Base-by-base conservation (phyloP, 2,329 filamentous ascomycete species). In the Sporothrix brunneoviolacea region DNA sequence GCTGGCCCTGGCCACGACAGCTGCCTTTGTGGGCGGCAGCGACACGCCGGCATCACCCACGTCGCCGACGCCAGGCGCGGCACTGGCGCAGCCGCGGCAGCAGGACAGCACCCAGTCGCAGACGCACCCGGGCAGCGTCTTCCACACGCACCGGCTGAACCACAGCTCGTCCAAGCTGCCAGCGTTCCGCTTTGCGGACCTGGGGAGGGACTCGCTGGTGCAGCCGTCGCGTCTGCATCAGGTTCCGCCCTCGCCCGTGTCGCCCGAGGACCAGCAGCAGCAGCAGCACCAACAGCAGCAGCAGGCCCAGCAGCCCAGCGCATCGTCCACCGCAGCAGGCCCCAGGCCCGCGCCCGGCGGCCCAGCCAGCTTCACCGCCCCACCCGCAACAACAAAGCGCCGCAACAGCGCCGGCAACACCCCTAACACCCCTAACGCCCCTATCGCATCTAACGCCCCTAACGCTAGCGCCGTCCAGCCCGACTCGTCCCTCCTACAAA, bases 121-220 rank as follows among this genome's bases (percentile, higher is more conserved):
- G 45, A 51, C 55, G 41, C 53, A 44, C n/a, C n/a, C n/a, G n/a
- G n/a, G n/a, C 53, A 61, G 49, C 53, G 59, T 56, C 39, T 54
- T 68, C 48, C 73, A 79, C 58, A 62, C 65, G 39, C 76, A 79
- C 62, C 74, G 76, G 49, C 73, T 75, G 56, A 74, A 62, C 60
- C 71, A 79, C 62, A 78, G 70, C 59, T 72, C 75, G 35, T 79
- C 76, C 54, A 79, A 79, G 58, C 64, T 79, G 56, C 76, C 77
- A 24, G 70, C 75, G 19, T 77, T 74, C 62, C 76, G 76, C 52
- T 76, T 76, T 60, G 72, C 69, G 56, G 75, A 79, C 64, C 65
- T 73, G 50, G 68, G 66, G 53, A 65, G 68, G 54, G 59, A 66
- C 30, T 56, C 62, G 41, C 62, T 70, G 33, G 58, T 61, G 33